Percentiles rank a stretch among this genome's conserved stretches.
These are phyloP conservation scores for Phytophthora capsici DNA, from an alignment of 352 stramenopile genomes.

Conservation along the genomic window DNA sequence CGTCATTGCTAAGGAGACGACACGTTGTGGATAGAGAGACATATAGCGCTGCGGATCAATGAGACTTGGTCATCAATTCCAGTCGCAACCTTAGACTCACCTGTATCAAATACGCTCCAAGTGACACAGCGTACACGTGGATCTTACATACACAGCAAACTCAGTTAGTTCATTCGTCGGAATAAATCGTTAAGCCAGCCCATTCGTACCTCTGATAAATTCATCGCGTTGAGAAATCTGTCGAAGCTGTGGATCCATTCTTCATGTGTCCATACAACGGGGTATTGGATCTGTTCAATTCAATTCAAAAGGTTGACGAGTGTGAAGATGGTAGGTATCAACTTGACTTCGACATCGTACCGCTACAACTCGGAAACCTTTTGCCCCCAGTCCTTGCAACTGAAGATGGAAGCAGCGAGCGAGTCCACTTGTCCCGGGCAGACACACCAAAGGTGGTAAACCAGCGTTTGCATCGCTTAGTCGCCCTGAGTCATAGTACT, in stretches of 20 bases:
- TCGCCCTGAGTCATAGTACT: conserved; percentile 76
- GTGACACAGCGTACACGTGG: conserved; percentile 74
- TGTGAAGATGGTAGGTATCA: not conserved
- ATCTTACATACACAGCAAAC: conserved; percentile 30
- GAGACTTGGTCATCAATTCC: not conserved
- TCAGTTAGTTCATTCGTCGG: not conserved
- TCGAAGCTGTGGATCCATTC: conserved; percentile 87
- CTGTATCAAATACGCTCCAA: conserved; percentile 77
- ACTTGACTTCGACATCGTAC: conserved; percentile 27
- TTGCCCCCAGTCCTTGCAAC: conserved; percentile 50
- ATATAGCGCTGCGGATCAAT: conserved; percentile 52
- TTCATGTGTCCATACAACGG: conserved; percentile 79
- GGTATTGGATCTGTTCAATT: conserved; percentile 57
- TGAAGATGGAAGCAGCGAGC: conserved; percentile 69
- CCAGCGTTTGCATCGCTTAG: conserved; percentile 32
- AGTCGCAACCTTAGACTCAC: conserved; percentile 24
- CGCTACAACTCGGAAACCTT: conserved; percentile 71
- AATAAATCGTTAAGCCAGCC: not conserved
- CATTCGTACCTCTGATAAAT: conserved; percentile 42
- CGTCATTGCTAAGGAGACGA: conserved; percentile 68
- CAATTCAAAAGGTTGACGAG: not conserved
- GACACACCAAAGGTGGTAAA: conserved; percentile 59
- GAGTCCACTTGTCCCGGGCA: conserved; percentile 62
- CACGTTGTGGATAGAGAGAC: conserved; percentile 60
- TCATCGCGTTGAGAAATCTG: conserved; percentile 72